Evolutionary conservation across 2,329 filamentous ascomycete genomes (phyloP).

Genomic region (Chrysoporthe austroafricana): DNA sequence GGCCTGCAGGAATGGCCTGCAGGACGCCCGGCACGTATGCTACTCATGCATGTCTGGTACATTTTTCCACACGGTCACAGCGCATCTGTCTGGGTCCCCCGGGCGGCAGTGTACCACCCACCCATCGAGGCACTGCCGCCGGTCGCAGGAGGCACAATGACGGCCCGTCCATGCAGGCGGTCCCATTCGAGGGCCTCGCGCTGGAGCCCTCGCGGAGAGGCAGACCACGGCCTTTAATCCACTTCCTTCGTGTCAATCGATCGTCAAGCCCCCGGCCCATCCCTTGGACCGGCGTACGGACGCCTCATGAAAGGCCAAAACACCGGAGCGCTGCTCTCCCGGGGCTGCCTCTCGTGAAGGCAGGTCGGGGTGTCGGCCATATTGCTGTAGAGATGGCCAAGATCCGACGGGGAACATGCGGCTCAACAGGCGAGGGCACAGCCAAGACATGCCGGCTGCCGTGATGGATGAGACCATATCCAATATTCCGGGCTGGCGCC

Average conservation of each 20-base stretch:
- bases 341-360: neutral
- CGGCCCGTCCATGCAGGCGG: neutral
- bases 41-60: neutral
- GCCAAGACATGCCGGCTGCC: neutral
- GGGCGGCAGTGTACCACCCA: neutral
- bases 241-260: conserved; percentile 21
- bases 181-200: conserved; percentile 12
- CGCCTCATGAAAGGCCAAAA: neutral
- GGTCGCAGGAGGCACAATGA: neutral
- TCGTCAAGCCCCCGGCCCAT: neutral
- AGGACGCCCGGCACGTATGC: conserved; percentile 12
- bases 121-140: conserved; percentile 5
- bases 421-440: neutral
- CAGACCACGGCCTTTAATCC: conserved; percentile 21
- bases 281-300: neutral
- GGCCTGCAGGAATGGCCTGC: conserved; percentile 25
- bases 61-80: conserved; percentile 17
- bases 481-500: conserved; percentile 14
- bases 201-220: conserved; percentile 6
- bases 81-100: neutral
- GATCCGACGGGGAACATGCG: neutral
- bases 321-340: neutral
- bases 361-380: neutral
- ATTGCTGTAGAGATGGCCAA: too few relatives aligned
- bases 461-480: neutral